Evolutionary conservation across 2,329 filamentous ascomycete genomes (phyloP).

Genomic region (Cytospora mali): DNA sequence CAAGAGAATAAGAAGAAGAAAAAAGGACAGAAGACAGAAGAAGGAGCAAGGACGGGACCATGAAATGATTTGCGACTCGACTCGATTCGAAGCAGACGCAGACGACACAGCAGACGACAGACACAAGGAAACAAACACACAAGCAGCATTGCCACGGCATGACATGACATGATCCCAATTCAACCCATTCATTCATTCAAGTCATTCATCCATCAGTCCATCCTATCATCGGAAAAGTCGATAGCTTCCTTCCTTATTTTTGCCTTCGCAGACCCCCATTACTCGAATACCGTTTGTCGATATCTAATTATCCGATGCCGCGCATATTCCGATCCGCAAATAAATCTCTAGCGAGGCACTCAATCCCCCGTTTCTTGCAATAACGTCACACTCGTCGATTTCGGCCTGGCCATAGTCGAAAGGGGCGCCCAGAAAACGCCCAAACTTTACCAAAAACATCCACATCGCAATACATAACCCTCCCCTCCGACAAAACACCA

Average conservation of each 20-base stretch:
- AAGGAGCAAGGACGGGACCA: background rate
- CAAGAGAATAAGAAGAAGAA: background rate
- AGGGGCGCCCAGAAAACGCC: constrained; percentile 18
- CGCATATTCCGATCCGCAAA: constrained; percentile 22
- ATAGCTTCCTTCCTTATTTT: background rate
- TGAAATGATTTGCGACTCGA: constrained; percentile 1
- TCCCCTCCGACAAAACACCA: constrained; percentile 11
- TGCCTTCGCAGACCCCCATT: background rate
- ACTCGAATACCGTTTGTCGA: constrained; percentile 23
- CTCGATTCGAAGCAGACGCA: background rate
- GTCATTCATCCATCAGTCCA: too few species aligned
- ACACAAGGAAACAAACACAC: background rate
- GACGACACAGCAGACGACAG: background rate
- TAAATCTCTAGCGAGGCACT: constrained; percentile 11
- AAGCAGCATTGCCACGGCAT: background rate
- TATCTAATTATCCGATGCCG: constrained; percentile 19
- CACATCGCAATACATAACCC: constrained; percentile 19
- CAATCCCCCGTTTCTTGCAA: constrained; percentile 18
- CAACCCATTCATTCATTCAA: too few species aligned
- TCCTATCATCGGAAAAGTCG: background rate
- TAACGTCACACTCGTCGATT: constrained; percentile 26
- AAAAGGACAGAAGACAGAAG: background rate
- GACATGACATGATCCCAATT: constrained; percentile 17
- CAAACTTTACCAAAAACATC: constrained; percentile 19
- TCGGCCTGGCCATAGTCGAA: constrained; percentile 20